Evolutionary conservation across 2,329 filamentous ascomycete species (phyloP).

Genomic region (Dactylonectria estremocensis): DNA sequence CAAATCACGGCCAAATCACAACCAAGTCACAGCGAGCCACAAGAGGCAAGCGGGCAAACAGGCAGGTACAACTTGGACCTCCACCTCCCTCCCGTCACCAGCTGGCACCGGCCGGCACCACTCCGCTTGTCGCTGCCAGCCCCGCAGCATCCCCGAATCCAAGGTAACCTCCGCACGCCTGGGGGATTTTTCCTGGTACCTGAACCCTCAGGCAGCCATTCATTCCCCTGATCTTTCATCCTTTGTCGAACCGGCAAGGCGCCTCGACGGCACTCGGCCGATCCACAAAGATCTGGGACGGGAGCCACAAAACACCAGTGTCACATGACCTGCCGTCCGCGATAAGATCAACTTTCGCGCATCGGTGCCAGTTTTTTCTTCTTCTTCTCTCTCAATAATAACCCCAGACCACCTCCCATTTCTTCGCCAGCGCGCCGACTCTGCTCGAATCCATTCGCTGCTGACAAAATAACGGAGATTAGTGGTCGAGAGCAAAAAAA

Average conservation of each 20-base stretch:
- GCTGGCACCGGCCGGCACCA: neutral
- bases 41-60: neutral
- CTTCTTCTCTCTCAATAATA: conserved; percentile 50
- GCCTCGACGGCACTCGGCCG: neutral
- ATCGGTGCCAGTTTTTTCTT: conserved; percentile 42
- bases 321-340: conserved; percentile 44
- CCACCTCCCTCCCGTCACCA: neutral
- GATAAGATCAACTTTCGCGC: conserved; percentile 38
- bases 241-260: neutral
- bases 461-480: conserved; percentile 66
- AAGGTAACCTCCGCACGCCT: neutral
- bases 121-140: conserved; percentile 10
- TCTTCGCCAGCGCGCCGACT: conserved; percentile 57
- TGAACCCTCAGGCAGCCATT: conserved; percentile 26
- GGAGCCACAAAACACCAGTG: conserved; percentile 4
- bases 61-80: neutral
- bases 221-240: no score
- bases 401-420: conserved; percentile 62
- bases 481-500: conserved; percentile 71
- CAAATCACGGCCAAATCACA: neutral
- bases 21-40: neutral
- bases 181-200: neutral
- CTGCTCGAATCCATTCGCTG: conserved; percentile 51
- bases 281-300: neutral
- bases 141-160: conserved; percentile 18